Evolutionary conservation across 495 filamentous ascomycete species (phyloP).

Genomic region (Podospora appendiculata): DNA sequence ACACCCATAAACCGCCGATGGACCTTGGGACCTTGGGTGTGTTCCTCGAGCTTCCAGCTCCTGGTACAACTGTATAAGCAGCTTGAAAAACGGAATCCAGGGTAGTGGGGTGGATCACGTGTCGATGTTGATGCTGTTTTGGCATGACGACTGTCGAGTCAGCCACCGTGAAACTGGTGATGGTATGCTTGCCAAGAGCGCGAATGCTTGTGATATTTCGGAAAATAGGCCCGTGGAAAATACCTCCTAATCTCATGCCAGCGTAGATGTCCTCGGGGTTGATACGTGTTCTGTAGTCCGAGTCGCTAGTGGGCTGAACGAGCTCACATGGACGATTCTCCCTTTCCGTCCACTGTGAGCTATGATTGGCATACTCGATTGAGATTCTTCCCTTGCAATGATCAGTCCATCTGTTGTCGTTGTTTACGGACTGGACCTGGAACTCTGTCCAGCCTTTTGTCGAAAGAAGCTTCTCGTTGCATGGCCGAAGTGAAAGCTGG

Average conservation of each 20-base stretch:
- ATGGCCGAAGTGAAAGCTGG: conserved; percentile 32
- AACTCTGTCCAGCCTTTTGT: conserved; percentile 28
- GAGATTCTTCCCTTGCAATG: conserved; percentile 26
- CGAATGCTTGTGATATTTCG: conserved; percentile 24
- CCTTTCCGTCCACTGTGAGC: not conserved
- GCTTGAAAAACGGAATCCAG: conserved; percentile 34
- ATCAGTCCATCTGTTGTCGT: conserved; percentile 32
- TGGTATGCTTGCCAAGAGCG: conserved; percentile 13
- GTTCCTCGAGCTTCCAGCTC: conserved; percentile 5
- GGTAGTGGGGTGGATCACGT: conserved; percentile 43
- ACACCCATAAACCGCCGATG: conserved; percentile 18
- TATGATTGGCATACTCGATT: conserved; percentile 11
- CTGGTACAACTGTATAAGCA: conserved; percentile 16
- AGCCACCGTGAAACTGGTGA: conserved; percentile 23
- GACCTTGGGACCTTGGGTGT: conserved; percentile 16
- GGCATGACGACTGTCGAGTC: conserved; percentile 37
- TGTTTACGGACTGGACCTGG: conserved; percentile 35
- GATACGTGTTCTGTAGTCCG: conserved; percentile 13
- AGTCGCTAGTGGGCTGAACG: conserved; percentile 2
- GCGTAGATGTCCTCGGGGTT: conserved; percentile 21
- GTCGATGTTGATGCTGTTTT: conserved; percentile 27
- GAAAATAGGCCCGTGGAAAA: conserved; percentile 32
- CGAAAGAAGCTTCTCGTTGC: conserved; percentile 27
- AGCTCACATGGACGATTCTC: too few relatives aligned
- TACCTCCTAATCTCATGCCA: conserved; percentile 18